These are phyloP conservation scores for Bauhinia variegata DNA, from an alignment of 306 rosid genomes.

Conservation along the genomic window DNA sequence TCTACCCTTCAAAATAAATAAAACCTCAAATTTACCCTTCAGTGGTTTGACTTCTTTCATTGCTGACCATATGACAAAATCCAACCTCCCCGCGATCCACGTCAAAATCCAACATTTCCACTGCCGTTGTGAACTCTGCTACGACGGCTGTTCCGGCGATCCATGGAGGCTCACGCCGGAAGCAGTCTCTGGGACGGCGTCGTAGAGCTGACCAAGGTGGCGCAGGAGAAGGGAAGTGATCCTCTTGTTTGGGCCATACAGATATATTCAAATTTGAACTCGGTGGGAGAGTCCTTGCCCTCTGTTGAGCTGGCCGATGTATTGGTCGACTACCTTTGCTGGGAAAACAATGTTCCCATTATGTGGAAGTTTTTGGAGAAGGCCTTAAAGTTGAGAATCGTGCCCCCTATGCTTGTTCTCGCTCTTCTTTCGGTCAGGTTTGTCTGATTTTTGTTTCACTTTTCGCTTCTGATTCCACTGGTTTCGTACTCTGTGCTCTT, in stretches of 20 bases:
- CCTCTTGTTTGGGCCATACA: constrained; percentile 87
- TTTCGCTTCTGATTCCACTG: not conserved
- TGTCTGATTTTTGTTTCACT: not conserved
- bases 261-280: constrained; percentile 68
- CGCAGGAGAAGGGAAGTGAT: constrained; percentile 79
- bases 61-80: no score
- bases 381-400: constrained; percentile 68
- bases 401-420: constrained; percentile 83
- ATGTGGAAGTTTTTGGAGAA: constrained; percentile 92
- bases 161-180: constrained; percentile 50
- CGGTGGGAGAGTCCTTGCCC: constrained; percentile 76
- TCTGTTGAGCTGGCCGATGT: constrained; percentile 73
- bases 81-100: no score
- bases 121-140: not conserved
- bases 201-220: constrained; percentile 65
- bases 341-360: constrained; percentile 92
- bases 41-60: no score
- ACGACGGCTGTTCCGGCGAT: constrained; percentile 22
- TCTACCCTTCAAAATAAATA: no score
- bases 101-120: not conserved
- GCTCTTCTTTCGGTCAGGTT: constrained; percentile 83
- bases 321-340: constrained; percentile 79
- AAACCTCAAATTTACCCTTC: no score
- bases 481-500: not conserved
- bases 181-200: constrained; percentile 57